Evolutionary conservation across 306 rosid species (phyloP).

Genomic region (Acmispon strigosus): DNA sequence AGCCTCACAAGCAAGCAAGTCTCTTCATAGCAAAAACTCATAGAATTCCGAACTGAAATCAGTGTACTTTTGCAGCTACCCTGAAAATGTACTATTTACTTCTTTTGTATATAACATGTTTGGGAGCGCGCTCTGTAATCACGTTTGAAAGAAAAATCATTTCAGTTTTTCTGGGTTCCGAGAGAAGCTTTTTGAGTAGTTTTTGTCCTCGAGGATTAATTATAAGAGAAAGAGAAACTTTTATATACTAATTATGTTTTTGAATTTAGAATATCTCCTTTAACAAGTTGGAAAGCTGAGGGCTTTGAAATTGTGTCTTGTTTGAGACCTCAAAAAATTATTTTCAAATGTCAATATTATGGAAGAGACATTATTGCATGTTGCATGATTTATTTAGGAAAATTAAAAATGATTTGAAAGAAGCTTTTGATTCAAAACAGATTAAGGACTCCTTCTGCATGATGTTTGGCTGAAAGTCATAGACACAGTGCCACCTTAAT

Average conservation of each 20-base stretch:
- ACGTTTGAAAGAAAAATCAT: too few species aligned
- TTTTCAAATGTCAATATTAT: neutral
- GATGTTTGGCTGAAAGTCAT: neutral
- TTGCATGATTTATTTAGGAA: neutral
- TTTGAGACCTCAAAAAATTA: neutral
- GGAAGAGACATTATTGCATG: neutral
- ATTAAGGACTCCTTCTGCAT: too few species aligned
- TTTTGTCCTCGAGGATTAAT: too few species aligned
- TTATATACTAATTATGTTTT: too few species aligned
- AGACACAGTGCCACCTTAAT: too few species aligned
- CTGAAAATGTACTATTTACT: slow-evolving; percentile 5
- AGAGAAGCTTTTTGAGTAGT: too few species aligned
- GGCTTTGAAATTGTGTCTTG: neutral
- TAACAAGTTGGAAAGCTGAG: neutral
- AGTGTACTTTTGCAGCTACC: neutral
- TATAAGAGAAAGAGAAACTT: too few species aligned
- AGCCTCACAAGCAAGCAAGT: slow-evolving; percentile 71
- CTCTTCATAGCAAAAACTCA: slow-evolving; percentile 33
- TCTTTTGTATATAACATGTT: neutral
- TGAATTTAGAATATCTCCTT: neutral
- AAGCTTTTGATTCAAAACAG: too few species aligned
- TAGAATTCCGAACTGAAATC: neutral
- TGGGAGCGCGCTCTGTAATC: neutral
- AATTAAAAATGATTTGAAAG: neutral
- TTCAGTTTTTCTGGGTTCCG: too few species aligned